Percentiles rank a stretch among this genome's conserved stretches.
Conservation (phyloP, 1,284 basidiomycete species). For the Chiua sp. region DNA sequence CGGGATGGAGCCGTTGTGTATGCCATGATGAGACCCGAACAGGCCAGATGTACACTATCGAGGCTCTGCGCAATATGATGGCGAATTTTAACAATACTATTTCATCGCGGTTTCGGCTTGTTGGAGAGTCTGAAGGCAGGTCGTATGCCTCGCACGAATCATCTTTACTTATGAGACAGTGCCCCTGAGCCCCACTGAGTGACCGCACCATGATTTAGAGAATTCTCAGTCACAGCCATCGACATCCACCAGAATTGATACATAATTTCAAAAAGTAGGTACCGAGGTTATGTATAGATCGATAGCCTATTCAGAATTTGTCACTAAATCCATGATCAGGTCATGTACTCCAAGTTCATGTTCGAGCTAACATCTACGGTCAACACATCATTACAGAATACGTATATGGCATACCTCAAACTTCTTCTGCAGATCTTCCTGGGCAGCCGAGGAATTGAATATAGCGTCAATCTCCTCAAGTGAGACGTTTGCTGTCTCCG, state of each 20-base stretch:
- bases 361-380: slow-evolving; percentile 40
- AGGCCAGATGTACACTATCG: too few species aligned
- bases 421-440: slow-evolving; percentile 48
- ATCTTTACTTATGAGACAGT: too few species aligned
- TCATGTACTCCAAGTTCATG: slow-evolving; percentile 42
- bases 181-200: too few species aligned
- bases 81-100: too few species aligned
- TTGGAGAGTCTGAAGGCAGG: too few species aligned
- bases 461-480: slow-evolving; percentile 79
- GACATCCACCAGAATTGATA: neutral
- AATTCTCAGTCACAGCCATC: neutral
- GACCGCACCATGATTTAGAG: too few species aligned
- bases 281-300: neutral
- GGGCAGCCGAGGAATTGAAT: slow-evolving; percentile 62
- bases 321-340: slow-evolving; percentile 31
- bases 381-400: slow-evolving; percentile 3
- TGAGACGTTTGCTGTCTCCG: slow-evolving; percentile 78
- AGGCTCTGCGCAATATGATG: too few species aligned
- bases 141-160: too few species aligned
- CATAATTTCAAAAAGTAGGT: neutral
- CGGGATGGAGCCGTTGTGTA: slow-evolving; percentile 48
- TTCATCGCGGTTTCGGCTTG: too few species aligned
- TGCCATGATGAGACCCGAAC: slow-evolving; percentile 34
- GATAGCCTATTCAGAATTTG: slow-evolving; percentile 6
- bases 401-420: slow-evolving; percentile 19